These are phyloP conservation scores for Gastrodia elata DNA, from an alignment of 106 monocot species.

Conservation along the genomic window DNA sequence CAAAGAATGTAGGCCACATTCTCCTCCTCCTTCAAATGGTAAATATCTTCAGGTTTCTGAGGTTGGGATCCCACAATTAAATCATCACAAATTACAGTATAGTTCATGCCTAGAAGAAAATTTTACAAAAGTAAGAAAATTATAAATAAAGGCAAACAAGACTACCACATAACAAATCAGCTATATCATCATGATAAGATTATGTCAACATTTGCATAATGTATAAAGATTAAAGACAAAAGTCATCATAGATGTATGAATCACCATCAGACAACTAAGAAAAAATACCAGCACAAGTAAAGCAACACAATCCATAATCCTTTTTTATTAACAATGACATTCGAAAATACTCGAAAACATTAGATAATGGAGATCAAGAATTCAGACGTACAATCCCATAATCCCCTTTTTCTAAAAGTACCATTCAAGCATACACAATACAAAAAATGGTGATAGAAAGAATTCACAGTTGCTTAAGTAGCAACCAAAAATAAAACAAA, in stretches of 20 bases:
- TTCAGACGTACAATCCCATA: no score
- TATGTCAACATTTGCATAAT: background rate
- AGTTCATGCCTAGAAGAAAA: constrained; percentile 69
- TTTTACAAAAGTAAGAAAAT: background rate
- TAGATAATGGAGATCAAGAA: no score
- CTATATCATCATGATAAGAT: background rate
- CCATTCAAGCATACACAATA: no score
- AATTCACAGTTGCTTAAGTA: no score
- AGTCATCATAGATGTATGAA: background rate
- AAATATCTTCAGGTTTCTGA: constrained; percentile 87
- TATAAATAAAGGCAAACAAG: background rate
- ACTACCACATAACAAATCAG: background rate
- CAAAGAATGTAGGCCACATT: constrained; percentile 77
- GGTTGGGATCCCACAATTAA: constrained; percentile 90
- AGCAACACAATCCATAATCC: background rate
- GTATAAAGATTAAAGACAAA: background rate
- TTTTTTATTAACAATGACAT: background rate
- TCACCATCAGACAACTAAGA: background rate
- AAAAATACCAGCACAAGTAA: background rate
- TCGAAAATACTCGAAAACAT: background rate
- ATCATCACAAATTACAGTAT: constrained; percentile 54
- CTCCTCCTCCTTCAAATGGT: constrained; percentile 61
- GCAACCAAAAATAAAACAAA: no score
- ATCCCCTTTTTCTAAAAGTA: no score
- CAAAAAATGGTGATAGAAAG: no score